Evolutionary conservation across 495 filamentous ascomycete species (phyloP).

Genomic region (Xylaria telfairii): DNA sequence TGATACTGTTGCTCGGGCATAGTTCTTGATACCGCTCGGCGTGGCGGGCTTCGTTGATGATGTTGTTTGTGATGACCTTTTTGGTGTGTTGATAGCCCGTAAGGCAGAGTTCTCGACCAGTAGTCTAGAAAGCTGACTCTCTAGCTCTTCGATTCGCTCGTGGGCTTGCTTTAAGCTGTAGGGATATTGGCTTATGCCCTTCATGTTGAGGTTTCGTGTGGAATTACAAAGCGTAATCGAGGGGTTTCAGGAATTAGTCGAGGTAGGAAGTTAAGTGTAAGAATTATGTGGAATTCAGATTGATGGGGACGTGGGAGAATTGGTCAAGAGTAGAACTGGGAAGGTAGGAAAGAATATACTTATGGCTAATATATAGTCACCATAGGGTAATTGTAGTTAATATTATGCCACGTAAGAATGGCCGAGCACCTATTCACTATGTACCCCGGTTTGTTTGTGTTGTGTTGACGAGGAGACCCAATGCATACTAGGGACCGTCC

Average conservation of each 20-base stretch:
- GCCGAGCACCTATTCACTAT: too few relatives aligned
- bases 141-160: not conserved
- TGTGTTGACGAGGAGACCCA: too few relatives aligned
- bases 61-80: not conserved
- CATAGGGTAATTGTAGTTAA: too few relatives aligned
- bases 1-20: not conserved
- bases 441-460: too few relatives aligned
- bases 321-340: too few relatives aligned
- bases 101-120: not conserved
- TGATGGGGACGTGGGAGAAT: too few relatives aligned
- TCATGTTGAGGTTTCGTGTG: not conserved
- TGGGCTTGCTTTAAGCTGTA: not conserved
- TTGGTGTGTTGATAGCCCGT: not conserved
- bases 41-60: not conserved
- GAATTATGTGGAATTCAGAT: too few relatives aligned
- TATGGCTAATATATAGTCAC: too few relatives aligned
- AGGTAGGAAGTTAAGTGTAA: too few relatives aligned
- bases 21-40: not conserved
- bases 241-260: not conserved
- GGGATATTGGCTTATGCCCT: not conserved
- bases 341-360: too few relatives aligned
- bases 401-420: too few relatives aligned
- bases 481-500: too few relatives aligned
- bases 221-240: not conserved
- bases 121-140: not conserved